Conservation (phyloP, 176 grass and related monocot genomes). For the Microstegium vimineum region DNA sequence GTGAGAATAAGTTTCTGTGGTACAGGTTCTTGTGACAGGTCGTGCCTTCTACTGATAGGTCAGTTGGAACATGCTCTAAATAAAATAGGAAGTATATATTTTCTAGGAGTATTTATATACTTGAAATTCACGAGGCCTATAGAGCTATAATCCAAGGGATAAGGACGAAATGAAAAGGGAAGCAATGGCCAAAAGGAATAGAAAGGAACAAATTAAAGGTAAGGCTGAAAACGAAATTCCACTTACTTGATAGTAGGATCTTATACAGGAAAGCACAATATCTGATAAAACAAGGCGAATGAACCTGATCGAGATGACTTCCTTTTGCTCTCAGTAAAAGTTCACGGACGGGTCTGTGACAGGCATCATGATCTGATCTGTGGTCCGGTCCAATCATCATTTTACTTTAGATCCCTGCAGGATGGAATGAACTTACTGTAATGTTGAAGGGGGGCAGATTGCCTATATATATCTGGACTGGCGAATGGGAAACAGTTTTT, state of each 20-base stretch:
- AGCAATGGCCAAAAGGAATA: neutral
- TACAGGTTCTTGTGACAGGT: neutral
- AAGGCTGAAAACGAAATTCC: constrained; percentile 1
- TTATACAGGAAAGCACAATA: neutral
- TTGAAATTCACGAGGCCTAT: neutral
- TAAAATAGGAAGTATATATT: neutral
- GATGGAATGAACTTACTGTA: constrained; percentile 11
- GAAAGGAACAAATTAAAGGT: neutral
- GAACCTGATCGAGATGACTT: neutral
- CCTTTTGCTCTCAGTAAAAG: constrained; percentile 2
- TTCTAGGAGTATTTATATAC: neutral
- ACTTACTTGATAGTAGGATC: neutral
- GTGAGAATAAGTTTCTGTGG: neutral
- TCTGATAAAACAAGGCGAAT: neutral
- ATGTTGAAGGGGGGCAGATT: neutral
- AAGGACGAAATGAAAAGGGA: neutral
- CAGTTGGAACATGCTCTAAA: neutral
- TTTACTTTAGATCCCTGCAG: constrained; percentile 3
- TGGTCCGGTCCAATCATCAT: constrained; percentile 13
- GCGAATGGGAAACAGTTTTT: neutral
- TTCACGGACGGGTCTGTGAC: neutral
- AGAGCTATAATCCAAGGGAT: neutral
- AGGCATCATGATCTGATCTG: constrained; percentile 5
- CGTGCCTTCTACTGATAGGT: neutral
- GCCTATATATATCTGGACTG: neutral